Conservation (phyloP, 1,284 basidiomycete genomes). For the Cutaneotrichosporon daszewskae region DNA sequence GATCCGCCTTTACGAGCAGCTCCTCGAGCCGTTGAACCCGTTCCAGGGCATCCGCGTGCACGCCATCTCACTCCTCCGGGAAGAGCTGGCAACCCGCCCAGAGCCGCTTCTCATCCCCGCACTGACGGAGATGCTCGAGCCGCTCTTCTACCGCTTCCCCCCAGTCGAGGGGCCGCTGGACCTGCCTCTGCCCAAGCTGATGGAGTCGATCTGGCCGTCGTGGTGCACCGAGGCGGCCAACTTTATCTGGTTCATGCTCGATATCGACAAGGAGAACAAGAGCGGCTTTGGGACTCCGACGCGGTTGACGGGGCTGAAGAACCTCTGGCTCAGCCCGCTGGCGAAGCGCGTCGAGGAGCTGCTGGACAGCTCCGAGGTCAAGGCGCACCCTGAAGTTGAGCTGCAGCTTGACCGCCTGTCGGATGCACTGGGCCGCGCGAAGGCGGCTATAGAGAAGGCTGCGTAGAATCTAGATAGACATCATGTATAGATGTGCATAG, state of each 20-base stretch:
- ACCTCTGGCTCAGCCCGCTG: constrained; percentile 2
- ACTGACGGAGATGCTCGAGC: constrained; percentile 14
- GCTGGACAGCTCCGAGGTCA: too few species aligned
- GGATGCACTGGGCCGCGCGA: too few species aligned
- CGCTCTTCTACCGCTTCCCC: constrained; percentile 21
- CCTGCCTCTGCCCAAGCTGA: constrained; percentile 11
- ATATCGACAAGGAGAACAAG: constrained; percentile 10
- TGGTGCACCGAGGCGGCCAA: constrained; percentile 31
- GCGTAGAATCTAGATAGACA: background rate
- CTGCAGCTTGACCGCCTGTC: too few species aligned
- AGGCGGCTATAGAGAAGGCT: too few species aligned
- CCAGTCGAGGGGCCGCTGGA: constrained; percentile 10
- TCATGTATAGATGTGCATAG: background rate
- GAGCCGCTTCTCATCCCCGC: constrained; percentile 7
- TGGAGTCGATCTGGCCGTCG: constrained; percentile 20
- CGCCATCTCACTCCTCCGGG: constrained; percentile 28
- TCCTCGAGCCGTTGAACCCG: constrained; percentile 37
- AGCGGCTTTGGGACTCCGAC: constrained; percentile 5
- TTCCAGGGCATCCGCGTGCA: constrained; percentile 35
- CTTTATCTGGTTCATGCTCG: constrained; percentile 14
- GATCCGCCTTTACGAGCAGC: constrained; percentile 26
- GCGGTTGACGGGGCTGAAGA: constrained; percentile 1
- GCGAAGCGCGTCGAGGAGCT: too few species aligned
- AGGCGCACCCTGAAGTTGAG: too few species aligned
- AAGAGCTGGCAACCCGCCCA: constrained; percentile 17